Base-by-base conservation (phyloP, 768 basidiomycete species). In the Collybiopsis confluens region DNA sequence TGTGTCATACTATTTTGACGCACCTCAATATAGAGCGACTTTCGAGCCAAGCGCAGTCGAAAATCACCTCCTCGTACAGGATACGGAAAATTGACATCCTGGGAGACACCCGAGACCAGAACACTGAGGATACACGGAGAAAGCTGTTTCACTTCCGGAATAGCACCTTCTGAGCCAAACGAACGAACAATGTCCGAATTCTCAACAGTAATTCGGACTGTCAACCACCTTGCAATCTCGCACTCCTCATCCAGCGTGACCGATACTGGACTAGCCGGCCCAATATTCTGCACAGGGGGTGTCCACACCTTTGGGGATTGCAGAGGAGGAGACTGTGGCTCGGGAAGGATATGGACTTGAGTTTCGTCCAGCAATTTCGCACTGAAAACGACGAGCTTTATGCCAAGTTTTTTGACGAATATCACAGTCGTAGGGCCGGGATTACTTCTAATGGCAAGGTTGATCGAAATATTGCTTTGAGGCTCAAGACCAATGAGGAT, bases 21-120 rank as follows among this genome's bases (percentile, higher is more conserved):
- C 11, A 67, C 69, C 64, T 69, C 69, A 10, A 70, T 61, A 53
- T 64, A 70, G 3, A 61, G 46, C 4, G 69, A 70, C 46, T 64
- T 69, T 7, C 68, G 57, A 1, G 69, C 68, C 10, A 66, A 46
- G 2, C 67, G 57, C 5, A 68, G 44, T 33, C 58, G 63, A 13
- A 55, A 50, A 44, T 56, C 54, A 7, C 49, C 52, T 23, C 67
- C 64, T 7, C 60, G 47, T 6, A 70, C 55, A 10, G 68, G 67
- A 27, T 65, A 67, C 1, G 67, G 68, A 24, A 54, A 69, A 2
- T 50, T 54, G 3, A 67, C 27, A 48, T 62, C 52, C 46, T 64
- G 62, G 0, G 37, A 28, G 6, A 36, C 23, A 15, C 46, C 42
- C 4, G 54, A 47, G n/a, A 68, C 42, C 1, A 33, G 26, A 20